phyloP scores from a whole-genome alignment of 2,329 filamentous ascomycete genomes.

The Alternaria sp. region DNA sequence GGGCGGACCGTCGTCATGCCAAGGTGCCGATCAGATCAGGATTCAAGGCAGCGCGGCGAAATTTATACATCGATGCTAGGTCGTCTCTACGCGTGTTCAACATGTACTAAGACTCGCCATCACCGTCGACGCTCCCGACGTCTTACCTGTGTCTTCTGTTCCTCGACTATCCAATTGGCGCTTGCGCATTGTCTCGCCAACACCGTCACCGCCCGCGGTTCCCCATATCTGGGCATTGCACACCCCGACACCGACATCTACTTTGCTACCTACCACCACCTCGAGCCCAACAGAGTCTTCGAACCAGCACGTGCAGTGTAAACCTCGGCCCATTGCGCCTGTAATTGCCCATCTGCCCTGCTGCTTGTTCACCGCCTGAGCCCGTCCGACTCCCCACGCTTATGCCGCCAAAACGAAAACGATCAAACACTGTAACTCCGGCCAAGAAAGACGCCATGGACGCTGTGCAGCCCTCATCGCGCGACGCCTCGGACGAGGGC shows the following conservation, averaged over 20 bases:
- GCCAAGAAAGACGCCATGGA: conserved; percentile 62
- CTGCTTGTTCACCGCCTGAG: conserved; percentile 13
- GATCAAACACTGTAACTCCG: conserved; percentile 65
- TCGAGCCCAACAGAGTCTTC: conserved; percentile 5
- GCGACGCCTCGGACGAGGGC: conserved; percentile 85
- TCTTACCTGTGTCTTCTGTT: conserved; percentile 6
- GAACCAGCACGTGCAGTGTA: conserved; percentile 1
- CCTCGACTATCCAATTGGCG: conserved; percentile 17
- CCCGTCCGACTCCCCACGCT: conserved; percentile 14
- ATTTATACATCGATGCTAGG: conserved; percentile 32
- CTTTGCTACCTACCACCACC: conserved; percentile 7
- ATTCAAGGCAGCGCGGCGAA: conserved; percentile 36
- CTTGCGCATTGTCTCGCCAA: conserved; percentile 13
- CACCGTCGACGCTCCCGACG: conserved; percentile 3
- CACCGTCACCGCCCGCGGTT: conserved; percentile 28
- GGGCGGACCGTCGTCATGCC: conserved; percentile 36
- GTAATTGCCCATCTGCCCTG: not conserved
- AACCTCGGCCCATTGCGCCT: not conserved
- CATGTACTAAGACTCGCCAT: conserved; percentile 14
- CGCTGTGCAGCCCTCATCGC: conserved; percentile 74
- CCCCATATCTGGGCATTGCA: conserved; percentile 11
- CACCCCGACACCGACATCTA: conserved; percentile 9
- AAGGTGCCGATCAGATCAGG: conserved; percentile 35
- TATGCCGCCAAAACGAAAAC: conserved; percentile 77
- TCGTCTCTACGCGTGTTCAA: conserved; percentile 31